phyloP scores from a whole-genome alignment of 495 filamentous ascomycete genomes.

The Daldinia vernicosa region DNA sequence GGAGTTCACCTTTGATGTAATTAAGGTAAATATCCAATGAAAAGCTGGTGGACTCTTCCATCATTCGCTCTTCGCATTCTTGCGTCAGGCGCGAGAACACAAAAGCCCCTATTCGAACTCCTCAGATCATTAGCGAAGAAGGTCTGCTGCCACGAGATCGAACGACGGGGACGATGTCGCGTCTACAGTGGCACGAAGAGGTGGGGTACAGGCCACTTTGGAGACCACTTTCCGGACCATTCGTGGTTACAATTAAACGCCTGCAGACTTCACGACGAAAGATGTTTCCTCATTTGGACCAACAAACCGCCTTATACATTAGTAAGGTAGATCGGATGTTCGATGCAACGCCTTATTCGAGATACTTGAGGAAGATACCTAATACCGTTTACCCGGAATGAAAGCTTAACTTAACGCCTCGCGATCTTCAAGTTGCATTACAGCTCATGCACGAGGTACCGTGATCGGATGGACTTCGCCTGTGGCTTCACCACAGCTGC shows the following conservation, averaged over 20 bases:
- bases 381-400: not conserved
- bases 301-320: not conserved
- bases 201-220: not conserved
- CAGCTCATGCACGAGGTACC: not conserved
- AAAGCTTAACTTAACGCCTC: not conserved
- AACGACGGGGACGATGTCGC: not conserved
- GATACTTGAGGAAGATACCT: not conserved
- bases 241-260: not conserved
- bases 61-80: conserved; percentile 3
- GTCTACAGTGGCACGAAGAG: not conserved
- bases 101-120: not conserved
- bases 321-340: not conserved
- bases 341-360: not conserved
- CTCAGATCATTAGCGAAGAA: not conserved
- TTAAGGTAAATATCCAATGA: not conserved
- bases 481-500: not conserved
- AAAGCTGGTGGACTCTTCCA: not conserved
- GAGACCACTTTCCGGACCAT: not conserved
- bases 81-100: not conserved
- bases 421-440: not conserved
- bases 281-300: not conserved
- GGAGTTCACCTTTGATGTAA: not conserved
- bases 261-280: not conserved
- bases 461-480: not conserved
- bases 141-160: conserved; percentile 3